Evolutionary conservation across 2,329 filamentous ascomycete species (phyloP).

Genomic region (Alternaria viburni): DNA sequence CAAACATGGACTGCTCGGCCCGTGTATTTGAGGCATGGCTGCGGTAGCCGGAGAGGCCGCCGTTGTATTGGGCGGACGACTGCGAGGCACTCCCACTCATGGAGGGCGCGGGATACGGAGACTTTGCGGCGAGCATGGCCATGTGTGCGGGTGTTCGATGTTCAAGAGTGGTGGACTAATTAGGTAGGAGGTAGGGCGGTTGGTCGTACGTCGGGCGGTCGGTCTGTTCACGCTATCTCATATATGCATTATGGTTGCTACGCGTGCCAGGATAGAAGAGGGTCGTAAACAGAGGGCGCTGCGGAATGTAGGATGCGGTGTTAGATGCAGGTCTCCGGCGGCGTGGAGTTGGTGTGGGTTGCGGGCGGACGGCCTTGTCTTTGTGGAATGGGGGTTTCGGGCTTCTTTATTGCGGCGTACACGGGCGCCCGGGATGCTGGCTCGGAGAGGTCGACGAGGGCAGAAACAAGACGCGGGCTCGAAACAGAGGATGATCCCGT

Average conservation of each 20-base stretch:
- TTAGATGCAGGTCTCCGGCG: conserved; percentile 7
- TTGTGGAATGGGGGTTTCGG: conserved; percentile 16
- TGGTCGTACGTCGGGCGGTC: not conserved
- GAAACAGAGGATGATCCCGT: conserved; percentile 17
- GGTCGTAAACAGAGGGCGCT: conserved; percentile 12
- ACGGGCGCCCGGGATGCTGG: conserved; percentile 4
- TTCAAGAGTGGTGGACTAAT: conserved; percentile 1
- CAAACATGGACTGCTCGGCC: conserved; percentile 63
- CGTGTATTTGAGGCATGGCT: conserved; percentile 40
- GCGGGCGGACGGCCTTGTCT: conserved; percentile 7
- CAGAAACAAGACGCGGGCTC: conserved; percentile 22
- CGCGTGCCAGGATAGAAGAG: not conserved
- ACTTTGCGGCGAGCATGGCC: conserved; percentile 81
- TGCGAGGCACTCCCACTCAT: conserved; percentile 48
- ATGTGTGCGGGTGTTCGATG: conserved; percentile 51
- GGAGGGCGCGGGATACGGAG: conserved; percentile 67
- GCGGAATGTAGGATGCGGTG: not conserved
- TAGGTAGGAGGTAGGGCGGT: conserved; percentile 2
- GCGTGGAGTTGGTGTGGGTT: conserved; percentile 5
- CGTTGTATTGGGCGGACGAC: conserved; percentile 44
- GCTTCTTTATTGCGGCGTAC: conserved; percentile 20
- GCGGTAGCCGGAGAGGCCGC: conserved; percentile 44
- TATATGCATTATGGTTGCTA: conserved; percentile 24
- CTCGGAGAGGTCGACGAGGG: not conserved
- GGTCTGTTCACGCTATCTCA: conserved; percentile 13